A percentile compares a stretch with the other conserved stretches of the same genome.
phyloP scores from a whole-genome alignment of 345 rosid genomes.

The Jatropha curcas region DNA sequence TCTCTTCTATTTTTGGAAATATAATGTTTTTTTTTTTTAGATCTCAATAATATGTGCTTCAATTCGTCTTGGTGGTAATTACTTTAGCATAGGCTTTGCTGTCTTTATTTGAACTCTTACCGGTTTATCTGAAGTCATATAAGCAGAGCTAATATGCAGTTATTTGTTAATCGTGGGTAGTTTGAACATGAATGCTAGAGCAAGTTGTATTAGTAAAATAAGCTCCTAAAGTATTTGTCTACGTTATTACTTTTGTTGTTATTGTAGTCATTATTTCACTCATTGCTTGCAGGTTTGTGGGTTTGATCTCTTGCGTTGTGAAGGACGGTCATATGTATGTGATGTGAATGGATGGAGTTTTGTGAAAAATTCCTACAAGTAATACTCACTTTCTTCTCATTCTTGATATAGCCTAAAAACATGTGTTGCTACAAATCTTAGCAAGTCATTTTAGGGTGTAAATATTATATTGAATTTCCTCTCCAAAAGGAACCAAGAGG shows the following conservation, averaged over 20 bases:
- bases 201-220: neutral
- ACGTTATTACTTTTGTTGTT: neutral
- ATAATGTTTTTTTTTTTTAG: neutral
- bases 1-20: neutral
- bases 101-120: constrained; percentile 6
- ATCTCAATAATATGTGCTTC: constrained; percentile 1
- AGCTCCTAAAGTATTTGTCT: neutral
- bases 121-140: neutral
- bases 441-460: neutral
- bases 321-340: constrained; percentile 94
- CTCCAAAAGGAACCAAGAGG: neutral
- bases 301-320: constrained; percentile 95
- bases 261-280: neutral
- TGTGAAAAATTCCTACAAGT: constrained; percentile 98
- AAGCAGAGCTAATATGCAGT: neutral
- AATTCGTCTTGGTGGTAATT: constrained; percentile 1
- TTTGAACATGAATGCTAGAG: neutral
- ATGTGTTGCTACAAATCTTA: constrained; percentile 2
- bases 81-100: constrained; percentile 4
- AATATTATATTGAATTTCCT: neutral
- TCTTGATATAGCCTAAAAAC: neutral
- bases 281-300: constrained; percentile 82
- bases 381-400: constrained; percentile 29
- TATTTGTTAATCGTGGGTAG: neutral
- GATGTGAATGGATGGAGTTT: constrained; percentile 99